Percentiles rank a stretch among this genome's conserved stretches.
Evolutionary conservation across 768 basidiomycete species (phyloP).

Genomic region (Lactarius sp.): DNA sequence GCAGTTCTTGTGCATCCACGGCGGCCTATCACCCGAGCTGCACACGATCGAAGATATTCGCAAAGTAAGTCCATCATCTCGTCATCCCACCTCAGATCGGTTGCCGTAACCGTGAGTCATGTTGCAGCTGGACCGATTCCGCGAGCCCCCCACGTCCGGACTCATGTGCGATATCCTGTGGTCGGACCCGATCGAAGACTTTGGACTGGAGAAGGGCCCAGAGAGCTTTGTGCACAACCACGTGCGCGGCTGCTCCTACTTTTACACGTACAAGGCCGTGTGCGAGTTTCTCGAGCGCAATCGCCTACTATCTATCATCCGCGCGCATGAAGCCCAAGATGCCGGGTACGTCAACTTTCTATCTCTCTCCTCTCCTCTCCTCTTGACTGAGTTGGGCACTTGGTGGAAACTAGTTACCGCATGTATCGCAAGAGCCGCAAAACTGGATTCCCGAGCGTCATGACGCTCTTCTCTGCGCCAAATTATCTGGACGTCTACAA

Average conservation of each 20-base stretch:
- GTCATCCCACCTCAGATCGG: not conserved
- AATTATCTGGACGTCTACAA: conserved; percentile 99
- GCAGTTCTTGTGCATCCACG: conserved; percentile 98
- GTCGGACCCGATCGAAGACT: conserved; percentile 98
- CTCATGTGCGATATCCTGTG: conserved; percentile 98
- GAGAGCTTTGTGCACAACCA: conserved; percentile 95
- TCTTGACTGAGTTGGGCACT: conserved; percentile 5
- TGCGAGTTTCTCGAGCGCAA: conserved; percentile 98
- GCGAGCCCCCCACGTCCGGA: conserved; percentile 95
- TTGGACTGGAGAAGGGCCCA: conserved; percentile 84
- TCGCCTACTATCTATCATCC: conserved; percentile 91
- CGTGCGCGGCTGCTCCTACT: conserved; percentile 95
- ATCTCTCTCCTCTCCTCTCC: conserved; percentile 26
- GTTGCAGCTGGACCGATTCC: conserved; percentile 88
- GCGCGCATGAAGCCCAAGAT: conserved; percentile 98
- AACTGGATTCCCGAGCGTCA: conserved; percentile 97
- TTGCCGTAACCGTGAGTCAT: conserved; percentile 8
- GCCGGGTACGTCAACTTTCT: conserved; percentile 51
- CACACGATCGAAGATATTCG: conserved; percentile 95
- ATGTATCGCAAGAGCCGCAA: conserved; percentile 99
- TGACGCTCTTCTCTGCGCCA: conserved; percentile 99
- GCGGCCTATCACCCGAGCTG: conserved; percentile 91
- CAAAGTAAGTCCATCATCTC: conserved; percentile 44
- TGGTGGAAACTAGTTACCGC: conserved; percentile 59
- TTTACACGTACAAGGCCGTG: conserved; percentile 93